Evolutionary conservation across 345 rosid genomes (phyloP), one percentile per base, ranked within the genome.

Genomic region (Acer yangbiense): DNA sequence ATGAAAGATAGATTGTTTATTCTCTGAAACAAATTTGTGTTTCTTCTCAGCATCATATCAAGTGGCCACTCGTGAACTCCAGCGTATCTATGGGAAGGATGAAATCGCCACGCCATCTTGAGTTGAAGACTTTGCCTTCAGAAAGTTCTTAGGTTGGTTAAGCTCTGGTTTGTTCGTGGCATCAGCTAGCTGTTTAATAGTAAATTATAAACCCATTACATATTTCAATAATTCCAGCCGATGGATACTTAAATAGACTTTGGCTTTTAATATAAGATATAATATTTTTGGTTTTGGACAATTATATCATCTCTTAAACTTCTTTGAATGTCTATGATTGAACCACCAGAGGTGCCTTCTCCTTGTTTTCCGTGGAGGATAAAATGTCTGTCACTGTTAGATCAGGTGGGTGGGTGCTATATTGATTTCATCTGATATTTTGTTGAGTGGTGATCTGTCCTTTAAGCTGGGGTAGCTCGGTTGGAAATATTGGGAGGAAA

Each of bases 61-160:
- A 87, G 91, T 89, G 50, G 94, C 94, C 67, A 80, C 89, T 48
- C 88, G 89, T 43, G 91, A 88, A 77, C 89, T 90, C 72, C 88
- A 87, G 82, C 89, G 90, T 35, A 90, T 90, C 77, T 85, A 87
- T 69, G 94, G 91, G 46, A 90, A 83, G 82, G 90, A 88, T 67
- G 88, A 80, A 29, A 75, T 80, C 18, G 54, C 7, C 3, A 20
- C 75, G 65, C 78, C 82, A 76, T 83, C 84, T 81, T 87, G 85
- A 83, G 84, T 74, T 74, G 74, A 67, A 75, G 83, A 73, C 78
- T 80, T 57, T 50, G 21, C 72, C 52, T 44, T 72, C n/a, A 11
- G 32, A 35, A 58, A 77, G 75, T 29, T 17, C 11, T 52, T 35
- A 67, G 76, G 76, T 67, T 70, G 84, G 72, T 75, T 44, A 55